These are phyloP conservation scores for Zoysia japonica DNA, from an alignment of 176 grass and related monocot genomes.

Conservation along the genomic window DNA sequence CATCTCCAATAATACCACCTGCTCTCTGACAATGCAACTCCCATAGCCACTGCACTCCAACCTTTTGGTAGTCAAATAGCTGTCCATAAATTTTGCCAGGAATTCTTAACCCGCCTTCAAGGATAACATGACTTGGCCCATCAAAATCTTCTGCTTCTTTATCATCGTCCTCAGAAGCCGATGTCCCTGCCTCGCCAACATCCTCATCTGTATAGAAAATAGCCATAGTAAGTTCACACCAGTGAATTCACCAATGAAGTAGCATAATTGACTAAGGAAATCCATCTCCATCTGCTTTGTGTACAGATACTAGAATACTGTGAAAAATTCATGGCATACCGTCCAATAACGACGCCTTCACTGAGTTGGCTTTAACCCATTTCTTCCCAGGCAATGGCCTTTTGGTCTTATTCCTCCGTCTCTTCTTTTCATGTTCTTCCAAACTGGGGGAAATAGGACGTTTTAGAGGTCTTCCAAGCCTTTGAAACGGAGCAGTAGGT, in stretches of 20 bases:
- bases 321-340: slow-evolving; percentile 31
- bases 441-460: slow-evolving; percentile 40
- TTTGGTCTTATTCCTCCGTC: slow-evolving; percentile 52
- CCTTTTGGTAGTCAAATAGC: slow-evolving; percentile 94
- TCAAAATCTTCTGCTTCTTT: slow-evolving; percentile 44
- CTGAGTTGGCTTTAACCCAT: slow-evolving; percentile 63
- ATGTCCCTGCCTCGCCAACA: slow-evolving; percentile 33
- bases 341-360: slow-evolving; percentile 43
- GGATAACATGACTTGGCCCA: slow-evolving; percentile 45
- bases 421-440: slow-evolving; percentile 58
- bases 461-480: slow-evolving; percentile 64
- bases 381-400: slow-evolving; percentile 80
- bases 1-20: slow-evolving; percentile 95
- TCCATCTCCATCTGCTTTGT: neutral
- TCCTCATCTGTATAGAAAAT: slow-evolving; percentile 53
- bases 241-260: neutral
- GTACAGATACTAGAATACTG: slow-evolving; percentile 24
- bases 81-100: slow-evolving; percentile 60
- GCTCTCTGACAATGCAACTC: slow-evolving; percentile 90
- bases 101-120: slow-evolving; percentile 92
- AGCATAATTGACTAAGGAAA: slow-evolving; percentile 15
- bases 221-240: slow-evolving; percentile 26
- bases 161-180: slow-evolving; percentile 59
- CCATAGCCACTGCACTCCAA: slow-evolving; percentile 99
- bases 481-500: slow-evolving; percentile 82